phyloP scores from a whole-genome alignment of 1,284 basidiomycete species.

The Leccinum solheimii region DNA sequence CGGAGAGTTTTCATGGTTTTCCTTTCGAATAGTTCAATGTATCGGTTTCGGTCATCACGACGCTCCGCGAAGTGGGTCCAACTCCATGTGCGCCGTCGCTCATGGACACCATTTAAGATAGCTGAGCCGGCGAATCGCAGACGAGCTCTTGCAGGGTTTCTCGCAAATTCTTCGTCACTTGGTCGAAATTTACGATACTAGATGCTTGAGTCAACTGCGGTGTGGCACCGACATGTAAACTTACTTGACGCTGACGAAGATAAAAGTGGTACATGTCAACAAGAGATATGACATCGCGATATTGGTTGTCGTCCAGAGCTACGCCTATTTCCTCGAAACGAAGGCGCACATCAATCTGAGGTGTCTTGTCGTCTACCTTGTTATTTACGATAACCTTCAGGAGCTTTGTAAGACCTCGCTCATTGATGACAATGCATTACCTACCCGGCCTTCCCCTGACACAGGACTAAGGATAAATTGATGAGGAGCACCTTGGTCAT shows the following conservation, averaged over 20 bases:
- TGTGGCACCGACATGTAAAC: slow-evolving; percentile 12
- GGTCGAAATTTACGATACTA: slow-evolving; percentile 86
- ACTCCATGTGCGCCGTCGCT: slow-evolving; percentile 84
- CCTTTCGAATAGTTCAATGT: slow-evolving; percentile 88
- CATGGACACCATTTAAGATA: slow-evolving; percentile 85
- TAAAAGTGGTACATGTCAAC: slow-evolving; percentile 98
- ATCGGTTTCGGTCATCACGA: slow-evolving; percentile 81
- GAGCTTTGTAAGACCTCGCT: slow-evolving; percentile 6
- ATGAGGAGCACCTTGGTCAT: slow-evolving; percentile 60
- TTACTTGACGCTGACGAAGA: slow-evolving; percentile 83
- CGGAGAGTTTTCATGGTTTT: slow-evolving; percentile 59
- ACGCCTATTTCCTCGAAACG: slow-evolving; percentile 96
- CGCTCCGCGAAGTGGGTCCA: slow-evolving; percentile 92
- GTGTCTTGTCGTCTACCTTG: slow-evolving; percentile 68
- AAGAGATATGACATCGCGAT: slow-evolving; percentile 91
- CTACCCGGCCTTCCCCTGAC: slow-evolving; percentile 87
- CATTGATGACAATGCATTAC: slow-evolving; percentile 24
- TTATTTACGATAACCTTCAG: slow-evolving; percentile 81
- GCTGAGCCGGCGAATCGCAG: slow-evolving; percentile 83
- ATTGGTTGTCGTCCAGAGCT: slow-evolving; percentile 92
- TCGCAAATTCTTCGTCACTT: slow-evolving; percentile 56
- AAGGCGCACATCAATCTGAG: slow-evolving; percentile 88
- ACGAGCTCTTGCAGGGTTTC: slow-evolving; percentile 72
- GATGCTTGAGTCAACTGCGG: slow-evolving; percentile 7
- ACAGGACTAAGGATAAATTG: slow-evolving; percentile 98